Base-by-base conservation (phyloP, 176 grass and related monocot species). In the Carex pumila region DNA sequence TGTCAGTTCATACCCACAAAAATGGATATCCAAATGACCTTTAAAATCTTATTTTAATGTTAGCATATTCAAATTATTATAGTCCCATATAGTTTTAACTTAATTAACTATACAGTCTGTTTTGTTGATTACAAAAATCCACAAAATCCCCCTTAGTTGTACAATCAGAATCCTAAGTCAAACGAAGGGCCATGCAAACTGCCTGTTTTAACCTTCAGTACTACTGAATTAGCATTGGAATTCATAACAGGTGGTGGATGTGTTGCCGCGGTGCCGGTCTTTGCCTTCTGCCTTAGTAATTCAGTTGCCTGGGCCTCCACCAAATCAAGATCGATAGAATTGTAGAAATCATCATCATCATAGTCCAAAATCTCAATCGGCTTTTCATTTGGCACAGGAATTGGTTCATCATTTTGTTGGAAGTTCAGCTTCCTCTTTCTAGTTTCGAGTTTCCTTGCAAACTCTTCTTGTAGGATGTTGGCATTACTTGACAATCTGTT, bases 361-460 rank as follows among this genome's bases (percentile, higher is more conserved):
- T 10, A 54, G 41, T 66, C 85, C 63, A 87, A 85, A 73, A 77
- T 32, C 60, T 81, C 58, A 49, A 81, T 59, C 5, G 3, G 25
- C 52, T 41, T 57, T 56, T 61, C 79, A 73, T 82, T 86, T 86
- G 87, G 81, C 37, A 87, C 65, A 61, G 88, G 76, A 79, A 86
- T 76, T 7, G 37, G 53, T 10, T 60, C 87, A 85, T 83, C 25
- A 83, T 65, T 50, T 65, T 83, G 85, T 69, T 94, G 88, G 84
- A 99, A 99, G 81, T 71, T 94, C 83, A 95, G 65, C 83, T 93
- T 99, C 87, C 89, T 92, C 90, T 99, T 99, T 90, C 93, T 94
- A 80, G 85, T 81, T 61, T 92, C 91, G 19, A 90, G 34, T 85
- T 91, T 94, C 59, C 78, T 92, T 2, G 86, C 87, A 82, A 85